A percentile compares a stretch with the other conserved stretches of the same genome.
Evolutionary conservation across 495 filamentous ascomycete genomes (phyloP).

Genomic region (Wilcoxina mikolae): DNA sequence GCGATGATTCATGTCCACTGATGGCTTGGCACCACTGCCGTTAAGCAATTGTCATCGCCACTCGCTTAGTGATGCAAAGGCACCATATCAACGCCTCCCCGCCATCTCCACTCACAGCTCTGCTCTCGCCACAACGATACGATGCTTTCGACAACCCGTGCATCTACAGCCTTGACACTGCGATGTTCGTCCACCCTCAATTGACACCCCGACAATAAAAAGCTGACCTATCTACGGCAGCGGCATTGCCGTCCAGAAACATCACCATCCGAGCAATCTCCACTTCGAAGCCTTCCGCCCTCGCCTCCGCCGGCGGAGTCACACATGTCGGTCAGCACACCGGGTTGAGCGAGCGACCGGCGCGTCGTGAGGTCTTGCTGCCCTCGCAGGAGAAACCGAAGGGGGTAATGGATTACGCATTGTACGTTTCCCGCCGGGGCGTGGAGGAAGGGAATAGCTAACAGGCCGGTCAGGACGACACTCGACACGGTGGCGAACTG

Average conservation of each 20-base stretch:
- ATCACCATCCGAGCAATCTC: constrained; percentile 26
- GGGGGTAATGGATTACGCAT: constrained; percentile 88
- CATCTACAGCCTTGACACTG: constrained; percentile 12
- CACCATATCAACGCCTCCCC: no score
- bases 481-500: constrained; percentile 88
- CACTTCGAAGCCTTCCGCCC: constrained; percentile 27
- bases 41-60: constrained; percentile 1
- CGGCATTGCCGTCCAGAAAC: constrained; percentile 14
- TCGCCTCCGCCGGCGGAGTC: constrained; percentile 18
- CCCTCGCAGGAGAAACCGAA: constrained; percentile 87
- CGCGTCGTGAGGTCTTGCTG: constrained; percentile 61
- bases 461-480: constrained; percentile 47
- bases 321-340: constrained; percentile 14
- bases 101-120: constrained; percentile 6
- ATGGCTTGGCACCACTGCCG: not conserved
- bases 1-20: not conserved
- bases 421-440: constrained; percentile 46
- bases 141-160: constrained; percentile 25
- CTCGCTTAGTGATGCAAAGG: no score
- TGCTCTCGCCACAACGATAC: not conserved
- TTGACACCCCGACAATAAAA: constrained; percentile 1
- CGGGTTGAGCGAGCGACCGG: constrained; percentile 17
- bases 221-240: constrained; percentile 13
- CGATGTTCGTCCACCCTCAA: not conserved
- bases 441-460: constrained; percentile 6